A percentile compares a stretch with the other conserved stretches of the same genome.
Conservation (phyloP, 2,329 filamentous ascomycete species). For the Exophiala aquamarina region DNA sequence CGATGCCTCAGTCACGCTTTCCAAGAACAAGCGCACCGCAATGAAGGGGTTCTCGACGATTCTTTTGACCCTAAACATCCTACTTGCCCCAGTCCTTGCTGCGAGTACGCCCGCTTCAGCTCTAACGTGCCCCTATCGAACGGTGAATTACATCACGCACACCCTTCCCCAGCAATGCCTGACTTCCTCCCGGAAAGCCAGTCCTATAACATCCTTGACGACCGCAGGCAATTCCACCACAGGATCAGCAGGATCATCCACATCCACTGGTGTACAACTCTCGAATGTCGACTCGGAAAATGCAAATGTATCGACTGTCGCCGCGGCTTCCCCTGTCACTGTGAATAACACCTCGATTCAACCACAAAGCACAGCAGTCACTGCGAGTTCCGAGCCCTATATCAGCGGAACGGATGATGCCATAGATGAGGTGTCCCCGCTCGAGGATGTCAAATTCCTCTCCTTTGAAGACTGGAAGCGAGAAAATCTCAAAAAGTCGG, state of each 20-base stretch:
- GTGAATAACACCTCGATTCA: no score
- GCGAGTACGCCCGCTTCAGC: background rate
- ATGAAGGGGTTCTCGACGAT: no score
- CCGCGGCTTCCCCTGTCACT: no score
- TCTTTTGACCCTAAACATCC: no score
- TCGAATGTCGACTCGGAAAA: no score
- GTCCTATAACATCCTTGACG: constrained; percentile 20
- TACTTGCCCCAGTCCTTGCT: no score
- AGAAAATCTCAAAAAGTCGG: constrained; percentile 81
- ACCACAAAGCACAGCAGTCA: no score
- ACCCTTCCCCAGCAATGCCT: constrained; percentile 74
- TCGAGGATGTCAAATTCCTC: constrained; percentile 80
- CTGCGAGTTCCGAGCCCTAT: no score
- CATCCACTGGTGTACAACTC: background rate
- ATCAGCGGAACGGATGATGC: constrained; percentile 34
- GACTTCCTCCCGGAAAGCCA: constrained; percentile 45
- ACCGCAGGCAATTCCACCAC: constrained; percentile 2
- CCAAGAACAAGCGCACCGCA: no score
- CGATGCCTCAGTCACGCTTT: no score
- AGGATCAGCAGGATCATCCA: background rate
- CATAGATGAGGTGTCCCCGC: constrained; percentile 63
- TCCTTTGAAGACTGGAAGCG: constrained; percentile 99
- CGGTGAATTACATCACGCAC: constrained; percentile 80
- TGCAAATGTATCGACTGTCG: no score
- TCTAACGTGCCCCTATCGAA: constrained; percentile 53